phyloP scores from a whole-genome alignment of 2,329 filamentous ascomycete species.

The Neoscytalidium dimidiatum region DNA sequence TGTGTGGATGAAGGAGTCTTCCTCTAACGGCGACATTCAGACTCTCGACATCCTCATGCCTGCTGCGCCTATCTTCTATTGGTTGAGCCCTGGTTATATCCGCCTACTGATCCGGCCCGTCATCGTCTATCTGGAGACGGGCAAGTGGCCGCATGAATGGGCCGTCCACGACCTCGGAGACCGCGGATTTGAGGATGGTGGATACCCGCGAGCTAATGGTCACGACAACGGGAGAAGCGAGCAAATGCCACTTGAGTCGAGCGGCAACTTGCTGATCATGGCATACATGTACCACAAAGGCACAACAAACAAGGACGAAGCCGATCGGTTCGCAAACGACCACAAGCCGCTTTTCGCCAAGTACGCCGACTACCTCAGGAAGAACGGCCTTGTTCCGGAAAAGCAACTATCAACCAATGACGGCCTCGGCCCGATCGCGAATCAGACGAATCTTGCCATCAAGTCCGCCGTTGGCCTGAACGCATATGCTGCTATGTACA shows the following conservation, averaged over 20 bases:
- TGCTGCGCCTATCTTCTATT: slow-evolving; percentile 45
- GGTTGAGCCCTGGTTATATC: slow-evolving; percentile 46
- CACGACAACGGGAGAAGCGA: slow-evolving; percentile 42
- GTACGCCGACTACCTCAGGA: slow-evolving; percentile 44
- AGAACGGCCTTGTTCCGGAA: slow-evolving; percentile 41
- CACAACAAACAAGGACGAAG: slow-evolving; percentile 40
- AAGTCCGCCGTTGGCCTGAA: slow-evolving; percentile 51
- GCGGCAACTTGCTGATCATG: slow-evolving; percentile 43
- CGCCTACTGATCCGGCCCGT: slow-evolving; percentile 47
- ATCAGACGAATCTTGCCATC: slow-evolving; percentile 51
- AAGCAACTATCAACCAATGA: slow-evolving; percentile 48
- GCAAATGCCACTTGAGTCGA: slow-evolving; percentile 46
- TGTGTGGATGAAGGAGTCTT: slow-evolving; percentile 47
- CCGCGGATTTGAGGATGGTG: slow-evolving; percentile 4
- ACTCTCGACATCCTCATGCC: slow-evolving; percentile 48
- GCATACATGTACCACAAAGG: slow-evolving; percentile 40
- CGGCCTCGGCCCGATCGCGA: slow-evolving; percentile 41
- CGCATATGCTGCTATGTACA: slow-evolving; percentile 45
- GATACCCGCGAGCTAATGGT: slow-evolving; percentile 44
- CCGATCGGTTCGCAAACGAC: slow-evolving; percentile 23
- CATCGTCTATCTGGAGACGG: slow-evolving; percentile 44
- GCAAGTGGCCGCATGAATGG: slow-evolving; percentile 40
- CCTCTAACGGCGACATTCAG: slow-evolving; percentile 46
- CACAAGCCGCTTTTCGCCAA: slow-evolving; percentile 37
- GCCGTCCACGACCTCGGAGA: slow-evolving; percentile 44